These are phyloP conservation scores for Microthyrium microscopicum DNA, from an alignment of 2,329 filamentous ascomycete species.

Conservation along the genomic window DNA sequence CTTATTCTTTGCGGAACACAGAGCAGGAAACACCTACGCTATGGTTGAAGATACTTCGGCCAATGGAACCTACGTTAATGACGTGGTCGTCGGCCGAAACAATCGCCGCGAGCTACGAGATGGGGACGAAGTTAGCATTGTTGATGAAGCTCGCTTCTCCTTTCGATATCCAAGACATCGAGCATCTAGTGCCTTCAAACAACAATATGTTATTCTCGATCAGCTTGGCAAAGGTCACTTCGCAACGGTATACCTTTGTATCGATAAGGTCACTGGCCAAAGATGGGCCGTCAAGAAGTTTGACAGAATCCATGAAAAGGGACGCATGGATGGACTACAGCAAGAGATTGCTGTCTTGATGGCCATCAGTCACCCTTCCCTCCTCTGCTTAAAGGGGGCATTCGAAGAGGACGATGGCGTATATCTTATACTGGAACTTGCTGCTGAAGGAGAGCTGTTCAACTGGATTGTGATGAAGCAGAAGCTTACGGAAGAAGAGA, in stretches of 20 bases:
- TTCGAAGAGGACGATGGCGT: conserved; percentile 85
- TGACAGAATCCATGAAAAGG: conserved; percentile 68
- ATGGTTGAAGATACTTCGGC: conserved; percentile 85
- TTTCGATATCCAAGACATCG: conserved; percentile 75
- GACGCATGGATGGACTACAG: conserved; percentile 71
- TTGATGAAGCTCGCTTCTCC: conserved; percentile 72
- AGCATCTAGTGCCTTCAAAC: conserved; percentile 59
- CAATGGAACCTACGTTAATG: conserved; percentile 94
- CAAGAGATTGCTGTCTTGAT: conserved; percentile 95
- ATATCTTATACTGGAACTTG: conserved; percentile 81
- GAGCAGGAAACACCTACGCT: conserved; percentile 42
- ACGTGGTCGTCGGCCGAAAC: conserved; percentile 78
- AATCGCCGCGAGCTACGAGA: conserved; percentile 78
- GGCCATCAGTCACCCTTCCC: conserved; percentile 88
- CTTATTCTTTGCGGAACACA: conserved; percentile 47
- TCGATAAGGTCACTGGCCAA: conserved; percentile 68
- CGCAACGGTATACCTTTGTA: conserved; percentile 79
- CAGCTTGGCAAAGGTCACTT: conserved; percentile 92
- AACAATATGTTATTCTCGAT: conserved; percentile 71
- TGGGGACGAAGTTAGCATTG: conserved; percentile 76
- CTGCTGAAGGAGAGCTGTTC: conserved; percentile 86
- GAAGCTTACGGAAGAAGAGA: conserved; percentile 70
- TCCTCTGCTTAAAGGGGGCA: conserved; percentile 85
- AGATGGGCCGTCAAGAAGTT: conserved; percentile 91
- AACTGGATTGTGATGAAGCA: conserved; percentile 85